Base-by-base conservation (phyloP, 139 green algal genomes). In the Auxenochlorella pyrenoidosa region DNA sequence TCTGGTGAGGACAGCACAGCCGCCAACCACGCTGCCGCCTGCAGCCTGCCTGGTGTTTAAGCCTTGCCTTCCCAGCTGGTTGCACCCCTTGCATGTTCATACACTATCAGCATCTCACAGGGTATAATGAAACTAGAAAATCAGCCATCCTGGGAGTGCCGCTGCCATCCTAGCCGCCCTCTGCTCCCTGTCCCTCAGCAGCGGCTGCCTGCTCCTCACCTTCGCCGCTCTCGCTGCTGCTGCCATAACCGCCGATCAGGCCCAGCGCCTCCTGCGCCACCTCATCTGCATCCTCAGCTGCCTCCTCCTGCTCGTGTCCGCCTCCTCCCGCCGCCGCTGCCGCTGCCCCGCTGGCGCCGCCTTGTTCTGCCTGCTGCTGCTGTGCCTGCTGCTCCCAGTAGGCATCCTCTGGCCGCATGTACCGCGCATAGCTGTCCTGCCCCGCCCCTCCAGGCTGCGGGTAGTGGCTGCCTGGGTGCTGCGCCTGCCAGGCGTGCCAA, bases 221-320 rank as follows among this genome's bases (percentile, higher is more conserved):
- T 1, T 75, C 36, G 8, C 40, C 83, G 22, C 75, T 47, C 18
- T 88, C 84, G 75, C 75, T 88, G 84, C 8, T 40, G 54, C 63
- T 82, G 73, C 84, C 84, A 34, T 88, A 88, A 4, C 59, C 75
- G 6, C 71, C 84, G 1, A 88, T 71, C 58, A 88, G 54, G 3
- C 84, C 84, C 30, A 88, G 75, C 28, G 75, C 84, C 30, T 88
- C 71, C 58, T 88, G 44, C 15, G 75, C 84, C 12, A 32, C 59
- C 30, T 78, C 58, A 34, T 60, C 70, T 13, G 47, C 44, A 40
- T 70, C 21, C 32, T 76, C 41, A 8, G 32, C 43, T 34, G 22
- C 43, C 66, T 87, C 54, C 13, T 70, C 40, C 44, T 60, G 30
- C 59, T 54, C 16, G 24, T 75, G 59, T 2, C 16, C 30, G 75